Evolutionary conservation across 2,329 filamentous ascomycete species (phyloP).

Genomic region (Cercospora sp.): DNA sequence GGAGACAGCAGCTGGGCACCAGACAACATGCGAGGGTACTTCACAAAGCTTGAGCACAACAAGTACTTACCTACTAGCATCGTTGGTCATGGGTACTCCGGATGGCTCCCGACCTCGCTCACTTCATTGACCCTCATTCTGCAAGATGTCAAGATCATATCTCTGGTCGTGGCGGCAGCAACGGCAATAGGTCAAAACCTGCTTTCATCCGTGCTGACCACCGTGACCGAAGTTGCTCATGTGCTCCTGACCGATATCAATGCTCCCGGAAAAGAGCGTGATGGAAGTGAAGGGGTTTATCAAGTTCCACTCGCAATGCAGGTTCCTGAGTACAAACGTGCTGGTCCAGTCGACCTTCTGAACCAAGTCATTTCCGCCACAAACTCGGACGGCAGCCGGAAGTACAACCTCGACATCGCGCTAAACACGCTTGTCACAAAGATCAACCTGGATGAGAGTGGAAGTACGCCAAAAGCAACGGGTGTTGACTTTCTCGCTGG

Average conservation of each 20-base stretch:
- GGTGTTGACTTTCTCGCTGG: constrained; percentile 45
- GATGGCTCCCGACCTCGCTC: constrained; percentile 56
- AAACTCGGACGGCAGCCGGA: constrained; percentile 13
- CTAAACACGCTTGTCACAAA: constrained; percentile 66
- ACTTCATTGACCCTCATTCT: constrained; percentile 55
- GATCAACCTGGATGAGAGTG: constrained; percentile 58
- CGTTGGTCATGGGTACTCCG: constrained; percentile 56
- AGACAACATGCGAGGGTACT: constrained; percentile 60
- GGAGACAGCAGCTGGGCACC: constrained; percentile 61
- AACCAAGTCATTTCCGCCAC: not conserved
- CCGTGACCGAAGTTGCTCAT: constrained; percentile 47
- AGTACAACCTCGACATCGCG: constrained; percentile 26
- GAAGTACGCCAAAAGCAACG: constrained; percentile 30
- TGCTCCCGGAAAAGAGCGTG: constrained; percentile 38
- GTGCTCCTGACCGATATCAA: constrained; percentile 52
- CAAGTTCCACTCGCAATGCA: constrained; percentile 59
- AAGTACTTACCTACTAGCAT: constrained; percentile 45
- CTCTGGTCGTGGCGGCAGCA: constrained; percentile 53
- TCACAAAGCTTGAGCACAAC: constrained; percentile 52
- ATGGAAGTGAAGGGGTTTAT: constrained; percentile 53
- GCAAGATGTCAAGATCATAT: constrained; percentile 56
- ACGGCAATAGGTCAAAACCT: constrained; percentile 47
- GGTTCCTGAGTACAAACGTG: constrained; percentile 5
- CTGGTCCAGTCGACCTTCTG: constrained; percentile 14
- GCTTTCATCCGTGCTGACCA: constrained; percentile 40